Conservation (phyloP, 257 asterid genomes). For the Orobanche coerulescens region DNA sequence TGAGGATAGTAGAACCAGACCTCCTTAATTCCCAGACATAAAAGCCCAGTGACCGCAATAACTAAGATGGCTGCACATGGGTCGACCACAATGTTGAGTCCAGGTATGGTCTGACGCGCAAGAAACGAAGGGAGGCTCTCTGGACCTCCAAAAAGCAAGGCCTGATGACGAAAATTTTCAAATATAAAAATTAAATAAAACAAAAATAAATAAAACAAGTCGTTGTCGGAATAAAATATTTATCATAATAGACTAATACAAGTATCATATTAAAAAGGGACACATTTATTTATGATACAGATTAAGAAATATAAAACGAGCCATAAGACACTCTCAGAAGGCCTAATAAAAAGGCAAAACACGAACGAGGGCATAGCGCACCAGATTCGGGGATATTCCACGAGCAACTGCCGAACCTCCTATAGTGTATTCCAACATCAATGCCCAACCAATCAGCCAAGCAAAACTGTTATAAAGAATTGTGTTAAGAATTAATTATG, state of each 20-base stretch:
- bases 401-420: constrained; percentile 98
- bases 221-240: background rate
- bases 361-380: constrained; percentile 17
- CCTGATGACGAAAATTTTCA: constrained; percentile 27
- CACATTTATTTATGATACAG: too few relatives aligned
- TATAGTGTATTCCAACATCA: constrained; percentile 83
- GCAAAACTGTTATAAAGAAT: constrained; percentile 51
- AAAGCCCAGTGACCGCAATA: constrained; percentile 56
- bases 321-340: background rate
- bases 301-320: background rate
- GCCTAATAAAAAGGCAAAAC: background rate
- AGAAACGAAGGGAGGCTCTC: constrained; percentile 66
- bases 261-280: background rate
- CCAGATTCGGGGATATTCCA: constrained; percentile 95
- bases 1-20: constrained; percentile 29
- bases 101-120: constrained; percentile 76
- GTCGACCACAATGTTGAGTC: constrained; percentile 58
- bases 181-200: background rate
- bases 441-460: constrained; percentile 87
- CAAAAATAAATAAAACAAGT: background rate
- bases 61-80: constrained; percentile 83
- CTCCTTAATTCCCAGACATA: constrained; percentile 89
- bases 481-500: constrained; percentile 10
- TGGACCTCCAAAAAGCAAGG: constrained; percentile 81
- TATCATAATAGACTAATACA: background rate